Conservation (phyloP, 2,329 filamentous ascomycete species). For the Colletotrichum sp. region DNA sequence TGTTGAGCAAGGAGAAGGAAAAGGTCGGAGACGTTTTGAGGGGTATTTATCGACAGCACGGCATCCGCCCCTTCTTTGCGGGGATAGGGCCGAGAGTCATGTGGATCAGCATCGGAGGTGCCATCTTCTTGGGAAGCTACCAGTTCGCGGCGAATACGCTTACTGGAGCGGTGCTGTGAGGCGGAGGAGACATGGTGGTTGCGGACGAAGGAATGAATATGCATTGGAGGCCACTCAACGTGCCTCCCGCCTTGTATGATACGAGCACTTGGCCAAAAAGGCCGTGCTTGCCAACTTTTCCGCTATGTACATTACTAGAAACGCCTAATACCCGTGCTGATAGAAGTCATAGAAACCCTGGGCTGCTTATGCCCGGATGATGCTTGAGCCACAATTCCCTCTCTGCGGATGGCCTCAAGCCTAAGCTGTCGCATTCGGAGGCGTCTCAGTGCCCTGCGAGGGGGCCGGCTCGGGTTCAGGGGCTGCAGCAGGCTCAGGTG, state of each 20-base stretch:
- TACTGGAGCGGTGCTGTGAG: slow-evolving; percentile 39
- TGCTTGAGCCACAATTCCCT: neutral
- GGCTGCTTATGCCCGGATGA: neutral
- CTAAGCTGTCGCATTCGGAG: neutral
- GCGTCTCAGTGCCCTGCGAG: slow-evolving; percentile 12
- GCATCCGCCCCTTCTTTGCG: slow-evolving; percentile 73
- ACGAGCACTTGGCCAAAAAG: neutral
- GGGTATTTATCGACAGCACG: slow-evolving; percentile 68
- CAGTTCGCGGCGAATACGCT: slow-evolving; percentile 85
- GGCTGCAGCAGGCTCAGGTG: slow-evolving; percentile 16
- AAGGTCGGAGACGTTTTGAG: slow-evolving; percentile 64
- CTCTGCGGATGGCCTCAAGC: neutral
- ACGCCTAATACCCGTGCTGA: slow-evolving; percentile 18
- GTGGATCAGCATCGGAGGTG: slow-evolving; percentile 95
- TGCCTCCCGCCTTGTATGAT: slow-evolving; percentile 9
- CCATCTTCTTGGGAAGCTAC: slow-evolving; percentile 93
- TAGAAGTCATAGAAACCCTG: neutral
- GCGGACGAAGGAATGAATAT: neutral
- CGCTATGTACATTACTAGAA: slow-evolving; percentile 21
- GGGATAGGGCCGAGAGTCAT: slow-evolving; percentile 83
- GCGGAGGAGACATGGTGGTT: neutral
- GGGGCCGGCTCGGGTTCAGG: slow-evolving; percentile 7
- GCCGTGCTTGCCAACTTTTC: slow-evolving; percentile 14
- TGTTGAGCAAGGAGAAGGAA: slow-evolving; percentile 78
- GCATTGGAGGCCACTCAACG: neutral